phyloP scores from a whole-genome alignment of 2,329 filamentous ascomycete genomes.

The Alternaria postmessia region DNA sequence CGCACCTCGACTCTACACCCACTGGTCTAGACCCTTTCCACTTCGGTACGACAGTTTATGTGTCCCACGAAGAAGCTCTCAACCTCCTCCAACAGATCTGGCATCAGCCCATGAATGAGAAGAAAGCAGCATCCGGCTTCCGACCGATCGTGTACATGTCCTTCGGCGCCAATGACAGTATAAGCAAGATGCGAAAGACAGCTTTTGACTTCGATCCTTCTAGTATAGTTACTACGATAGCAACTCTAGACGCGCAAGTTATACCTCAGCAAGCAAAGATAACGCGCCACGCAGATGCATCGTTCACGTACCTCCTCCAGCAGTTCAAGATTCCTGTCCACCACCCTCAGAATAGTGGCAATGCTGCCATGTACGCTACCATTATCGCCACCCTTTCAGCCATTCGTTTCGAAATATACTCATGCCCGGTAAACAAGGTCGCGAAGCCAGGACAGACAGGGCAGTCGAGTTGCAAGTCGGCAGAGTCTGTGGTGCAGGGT shows the following conservation, averaged over 20 bases:
- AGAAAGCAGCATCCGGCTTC: constrained; percentile 7
- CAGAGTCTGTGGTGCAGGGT: constrained; percentile 15
- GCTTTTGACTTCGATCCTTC: constrained; percentile 22
- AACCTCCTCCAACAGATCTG: constrained; percentile 20
- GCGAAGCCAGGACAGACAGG: constrained; percentile 20
- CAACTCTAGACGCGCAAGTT: constrained; percentile 23
- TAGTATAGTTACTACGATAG: constrained; percentile 18
- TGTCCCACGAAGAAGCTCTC: constrained; percentile 11
- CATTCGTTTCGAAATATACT: constrained; percentile 18
- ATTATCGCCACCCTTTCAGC: constrained; percentile 21
- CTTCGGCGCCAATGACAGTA: constrained; percentile 15
- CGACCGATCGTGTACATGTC: constrained; percentile 25
- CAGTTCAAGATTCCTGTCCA: constrained; percentile 10
- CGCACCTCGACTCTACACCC: constrained; percentile 16
- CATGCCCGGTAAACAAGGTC: background rate
- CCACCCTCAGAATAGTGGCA: constrained; percentile 14
- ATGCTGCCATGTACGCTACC: constrained; percentile 26
- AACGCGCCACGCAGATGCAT: constrained; percentile 4
- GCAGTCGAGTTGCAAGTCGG: constrained; percentile 16
- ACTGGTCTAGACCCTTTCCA: constrained; percentile 17
- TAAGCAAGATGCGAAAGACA: constrained; percentile 5
- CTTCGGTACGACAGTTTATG: constrained; percentile 26
- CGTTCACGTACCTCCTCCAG: constrained; percentile 12
- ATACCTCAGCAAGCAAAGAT: constrained; percentile 21
- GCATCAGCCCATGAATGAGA: constrained; percentile 22